Conservation (phyloP, 805 yeast genomes). For the Suhomyces prunicola region DNA sequence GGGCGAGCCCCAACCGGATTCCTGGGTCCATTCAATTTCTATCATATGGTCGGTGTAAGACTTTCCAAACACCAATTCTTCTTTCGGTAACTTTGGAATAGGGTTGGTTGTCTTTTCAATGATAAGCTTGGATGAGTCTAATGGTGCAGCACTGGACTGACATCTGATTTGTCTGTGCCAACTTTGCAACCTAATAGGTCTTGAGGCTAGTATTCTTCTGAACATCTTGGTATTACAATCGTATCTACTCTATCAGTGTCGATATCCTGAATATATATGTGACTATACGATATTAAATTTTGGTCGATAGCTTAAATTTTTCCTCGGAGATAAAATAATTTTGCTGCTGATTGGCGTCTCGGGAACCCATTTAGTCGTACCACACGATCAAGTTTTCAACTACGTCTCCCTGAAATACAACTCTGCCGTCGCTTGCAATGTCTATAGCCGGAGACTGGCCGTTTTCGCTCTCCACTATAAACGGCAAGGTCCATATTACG, state of each 20-base stretch:
- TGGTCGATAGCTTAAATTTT: not conserved
- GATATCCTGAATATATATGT: not conserved
- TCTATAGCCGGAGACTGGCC: slow-evolving; percentile 13
- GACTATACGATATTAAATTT: not conserved
- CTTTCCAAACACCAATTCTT: slow-evolving; percentile 41
- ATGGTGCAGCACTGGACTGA: slow-evolving; percentile 19
- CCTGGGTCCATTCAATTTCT: slow-evolving; percentile 75
- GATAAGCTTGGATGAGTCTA: slow-evolving; percentile 38
- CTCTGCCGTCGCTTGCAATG: slow-evolving; percentile 19
- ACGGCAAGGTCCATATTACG: slow-evolving; percentile 31
- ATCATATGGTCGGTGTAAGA: slow-evolving; percentile 87
- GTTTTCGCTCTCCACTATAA: slow-evolving; percentile 7
- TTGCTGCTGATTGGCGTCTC: not conserved
- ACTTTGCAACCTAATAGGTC: slow-evolving; percentile 5
- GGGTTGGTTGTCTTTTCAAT: slow-evolving; percentile 38
- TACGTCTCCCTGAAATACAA: slow-evolving; percentile 23
- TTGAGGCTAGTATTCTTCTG: slow-evolving; percentile 1
- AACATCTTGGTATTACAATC: not conserved
- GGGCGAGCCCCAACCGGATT: slow-evolving; percentile 86
- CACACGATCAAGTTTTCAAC: slow-evolving; percentile 33
- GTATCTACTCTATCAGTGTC: not conserved
- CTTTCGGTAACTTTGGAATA: slow-evolving; percentile 34
- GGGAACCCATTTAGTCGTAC: slow-evolving; percentile 4
- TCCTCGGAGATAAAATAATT: not conserved
- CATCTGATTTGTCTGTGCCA: slow-evolving; percentile 4